Evolutionary conservation across 495 filamentous ascomycete species (phyloP).

Genomic region (Penicillium malachiteum): DNA sequence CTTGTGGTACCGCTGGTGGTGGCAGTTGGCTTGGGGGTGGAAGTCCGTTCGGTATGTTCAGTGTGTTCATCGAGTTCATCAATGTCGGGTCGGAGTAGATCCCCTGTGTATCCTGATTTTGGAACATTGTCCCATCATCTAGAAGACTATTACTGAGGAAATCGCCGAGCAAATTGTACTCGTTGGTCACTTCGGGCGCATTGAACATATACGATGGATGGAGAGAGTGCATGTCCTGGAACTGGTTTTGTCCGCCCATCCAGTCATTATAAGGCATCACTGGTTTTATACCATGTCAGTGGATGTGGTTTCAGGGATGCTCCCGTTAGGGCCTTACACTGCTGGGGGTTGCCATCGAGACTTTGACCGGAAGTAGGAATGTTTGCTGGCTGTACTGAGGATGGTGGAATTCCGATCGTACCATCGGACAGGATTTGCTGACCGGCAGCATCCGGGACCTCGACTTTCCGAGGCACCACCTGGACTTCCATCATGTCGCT

Average conservation of each 20-base stretch:
- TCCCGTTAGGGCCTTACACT: constrained; percentile 60
- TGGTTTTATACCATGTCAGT: constrained; percentile 36
- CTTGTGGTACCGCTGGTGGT: constrained; percentile 42
- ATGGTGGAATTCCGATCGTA: constrained; percentile 33
- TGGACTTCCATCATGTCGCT: constrained; percentile 41
- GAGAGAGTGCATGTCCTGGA: constrained; percentile 90
- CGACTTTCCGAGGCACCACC: constrained; percentile 41
- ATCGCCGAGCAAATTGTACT: constrained; percentile 94
- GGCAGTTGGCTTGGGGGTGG: constrained; percentile 37
- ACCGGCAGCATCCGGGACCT: constrained; percentile 41
- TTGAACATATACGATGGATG: constrained; percentile 96
- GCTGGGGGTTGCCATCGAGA: constrained; percentile 60
- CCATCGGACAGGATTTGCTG: constrained; percentile 42
- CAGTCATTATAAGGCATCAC: constrained; percentile 67
- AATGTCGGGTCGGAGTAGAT: constrained; percentile 57
- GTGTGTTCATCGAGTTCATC: constrained; percentile 48
- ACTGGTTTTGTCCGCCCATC: constrained; percentile 74
- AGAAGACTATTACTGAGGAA: constrained; percentile 87
- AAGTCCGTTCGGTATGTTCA: constrained; percentile 32
- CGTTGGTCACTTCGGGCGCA: constrained; percentile 87
- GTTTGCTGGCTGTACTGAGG: constrained; percentile 34
- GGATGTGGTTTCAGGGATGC: constrained; percentile 1
- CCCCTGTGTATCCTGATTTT: constrained; percentile 59
- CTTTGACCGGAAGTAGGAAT: constrained; percentile 41
- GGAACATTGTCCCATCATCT: constrained; percentile 69